phyloP scores from a whole-genome alignment of 345 rosid genomes.

The Dovyalis caffra region DNA sequence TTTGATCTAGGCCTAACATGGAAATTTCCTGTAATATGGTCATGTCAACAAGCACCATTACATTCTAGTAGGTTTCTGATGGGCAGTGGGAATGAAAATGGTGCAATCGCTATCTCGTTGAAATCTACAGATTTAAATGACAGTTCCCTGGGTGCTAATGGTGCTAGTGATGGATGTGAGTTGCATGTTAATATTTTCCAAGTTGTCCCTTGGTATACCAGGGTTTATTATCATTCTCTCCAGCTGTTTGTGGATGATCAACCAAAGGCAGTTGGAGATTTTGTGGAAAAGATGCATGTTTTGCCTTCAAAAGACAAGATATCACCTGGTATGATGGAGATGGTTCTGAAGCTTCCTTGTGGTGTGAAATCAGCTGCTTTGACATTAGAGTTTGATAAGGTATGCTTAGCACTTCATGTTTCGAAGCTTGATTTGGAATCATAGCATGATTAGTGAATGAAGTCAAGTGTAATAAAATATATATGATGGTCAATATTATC shows the following conservation, averaged over 20 bases:
- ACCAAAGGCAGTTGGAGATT: constrained; percentile 44
- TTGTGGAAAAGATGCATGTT: constrained; percentile 61
- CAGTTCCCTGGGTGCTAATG: constrained; percentile 23
- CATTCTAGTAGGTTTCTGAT: constrained; percentile 79
- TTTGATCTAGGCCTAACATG: constrained; percentile 73
- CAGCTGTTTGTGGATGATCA: constrained; percentile 72
- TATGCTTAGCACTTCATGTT: constrained; percentile 21
- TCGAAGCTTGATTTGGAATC: constrained; percentile 11
- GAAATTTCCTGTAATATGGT: constrained; percentile 76
- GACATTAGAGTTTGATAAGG: constrained; percentile 93
- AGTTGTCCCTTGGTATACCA: constrained; percentile 95
- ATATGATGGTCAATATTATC: not conserved
- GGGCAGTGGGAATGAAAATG: constrained; percentile 99
- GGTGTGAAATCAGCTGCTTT: constrained; percentile 66
- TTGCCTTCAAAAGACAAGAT: constrained; percentile 88
- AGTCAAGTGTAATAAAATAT: not conserved
- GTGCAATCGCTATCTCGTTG: constrained; percentile 86
- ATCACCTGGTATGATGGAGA: constrained; percentile 92
- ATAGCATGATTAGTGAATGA: not conserved
- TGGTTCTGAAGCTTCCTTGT: constrained; percentile 79
- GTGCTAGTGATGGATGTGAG: constrained; percentile 38
- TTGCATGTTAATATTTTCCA: constrained; percentile 72
- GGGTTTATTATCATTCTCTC: constrained; percentile 78
- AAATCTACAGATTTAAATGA: constrained; percentile 48
- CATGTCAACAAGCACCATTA: constrained; percentile 65